Evolutionary conservation across 352 stramenopile genomes (phyloP), one percentile per base, ranked within the genome.

Genomic region (Pythium sp.): DNA sequence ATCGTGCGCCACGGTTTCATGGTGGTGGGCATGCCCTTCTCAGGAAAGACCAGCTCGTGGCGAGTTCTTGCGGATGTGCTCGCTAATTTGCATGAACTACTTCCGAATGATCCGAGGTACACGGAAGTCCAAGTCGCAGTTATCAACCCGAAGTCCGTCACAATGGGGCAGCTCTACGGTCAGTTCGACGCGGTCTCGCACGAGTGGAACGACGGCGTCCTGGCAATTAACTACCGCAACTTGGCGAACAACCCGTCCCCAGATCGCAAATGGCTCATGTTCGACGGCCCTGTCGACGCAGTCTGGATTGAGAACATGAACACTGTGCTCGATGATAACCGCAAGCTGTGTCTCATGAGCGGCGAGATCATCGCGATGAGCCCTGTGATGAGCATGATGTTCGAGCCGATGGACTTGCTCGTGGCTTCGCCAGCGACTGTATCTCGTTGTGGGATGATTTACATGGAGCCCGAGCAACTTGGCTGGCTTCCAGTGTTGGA

Each of bases 221-320:
- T 98, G 14, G 93, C 94, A 7, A 97, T 98, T 67, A 94, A 95
- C 67, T 98, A 98, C 68, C 79, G 91, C 26, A 88, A 86, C 61
- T 66, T 92, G 38, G 91, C 79, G 47, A 97, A 86, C 70, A 90
- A 88, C 8, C 76, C 82, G 3, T 91, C 84, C 0, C 80, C 80
- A 0, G 86, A 89, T 28, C 80, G 91, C 38, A 97, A 98, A 69
- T 98, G 95, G 95, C 74, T 98, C 7, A 77, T 98, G 75, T 98
- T 98, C 71, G 93, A 98, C 72, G 93, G 93, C 0, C 93, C 93
- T 0, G 93, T 98, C 1, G 93, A 98, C 69, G 92, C 90, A 1
- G 87, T 98, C 41, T 98, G 93, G 93, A 98, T 98, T 38, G 91
- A 98, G 78, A 98, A 98, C 72, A 98, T 98, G 93, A 98, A 98